phyloP scores from a whole-genome alignment of 768 basidiomycete genomes.

The Boletus pseudopeckii region DNA sequence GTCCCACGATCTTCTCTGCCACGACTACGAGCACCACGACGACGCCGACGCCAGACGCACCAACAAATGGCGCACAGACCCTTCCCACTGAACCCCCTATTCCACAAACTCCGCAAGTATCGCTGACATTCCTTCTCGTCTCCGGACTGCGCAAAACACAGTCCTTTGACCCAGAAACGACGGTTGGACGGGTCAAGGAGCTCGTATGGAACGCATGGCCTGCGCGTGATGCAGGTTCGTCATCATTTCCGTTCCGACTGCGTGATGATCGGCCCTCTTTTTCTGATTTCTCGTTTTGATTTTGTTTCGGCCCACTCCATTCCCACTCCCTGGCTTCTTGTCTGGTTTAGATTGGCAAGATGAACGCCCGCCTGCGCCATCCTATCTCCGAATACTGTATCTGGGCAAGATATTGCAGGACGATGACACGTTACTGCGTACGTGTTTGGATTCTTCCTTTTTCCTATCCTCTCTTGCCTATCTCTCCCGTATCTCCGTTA shows the following conservation, averaged over 20 bases:
- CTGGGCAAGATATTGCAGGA: constrained; percentile 81
- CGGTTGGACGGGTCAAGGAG: constrained; percentile 77
- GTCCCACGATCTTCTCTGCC: background rate
- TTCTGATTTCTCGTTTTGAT: constrained; percentile 1
- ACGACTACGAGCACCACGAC: constrained; percentile 4
- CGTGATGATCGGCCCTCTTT: constrained; percentile 13
- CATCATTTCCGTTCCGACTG: constrained; percentile 7
- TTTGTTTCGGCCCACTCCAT: background rate
- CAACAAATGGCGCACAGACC: constrained; percentile 2
- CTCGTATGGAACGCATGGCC: constrained; percentile 84
- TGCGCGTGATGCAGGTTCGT: constrained; percentile 42
- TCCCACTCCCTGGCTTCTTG: background rate
- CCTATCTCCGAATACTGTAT: constrained; percentile 71
- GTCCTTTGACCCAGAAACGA: constrained; percentile 71
- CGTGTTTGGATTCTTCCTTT: constrained; percentile 21
- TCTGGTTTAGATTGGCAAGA: constrained; percentile 64
- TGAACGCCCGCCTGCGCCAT: constrained; percentile 73
- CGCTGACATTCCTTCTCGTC: constrained; percentile 69
- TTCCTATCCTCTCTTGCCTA: background rate
- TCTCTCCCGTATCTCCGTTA: background rate
- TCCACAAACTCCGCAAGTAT: constrained; percentile 61
- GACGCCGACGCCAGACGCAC: constrained; percentile 5
- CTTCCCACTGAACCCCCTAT: constrained; percentile 21
- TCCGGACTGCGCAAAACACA: constrained; percentile 67
- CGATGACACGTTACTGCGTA: constrained; percentile 70